Evolutionary conservation across 257 asterid genomes (phyloP), one percentile per base, ranked within the genome.

Genomic region (Cynanchum wilfordii): DNA sequence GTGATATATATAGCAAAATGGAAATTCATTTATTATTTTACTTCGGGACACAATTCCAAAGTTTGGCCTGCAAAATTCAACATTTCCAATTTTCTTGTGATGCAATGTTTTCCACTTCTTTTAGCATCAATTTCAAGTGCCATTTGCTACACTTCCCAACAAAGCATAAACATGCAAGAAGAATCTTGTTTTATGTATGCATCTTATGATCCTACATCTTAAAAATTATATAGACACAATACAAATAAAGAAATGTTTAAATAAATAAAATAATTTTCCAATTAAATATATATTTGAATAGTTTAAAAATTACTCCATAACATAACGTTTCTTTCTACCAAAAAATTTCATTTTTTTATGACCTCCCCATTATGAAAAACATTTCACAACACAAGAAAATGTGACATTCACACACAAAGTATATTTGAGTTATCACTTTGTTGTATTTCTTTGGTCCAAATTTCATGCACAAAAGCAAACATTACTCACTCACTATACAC

Each of bases 391-490:
- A 60, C 42, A 10, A 60, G 67, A 60, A 30, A 60, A 44, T 20
- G 56, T 67, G 71, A 13, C 71, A 44, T 40, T 4, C 30, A 66
- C 8, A 66, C 8, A 42, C 47, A 42, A 8, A 40, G 16, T 40
- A 55, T 24, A 24, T 42, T 42, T 57, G 36, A 24, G 38, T 27
- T 27, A 30, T 19, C 47, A 27, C 40, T 45, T 0, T 44, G 15
- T 10, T 3, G 25, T n/a, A 52, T 52, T 4, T 70, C 38, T 1
- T 15, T 30, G 19, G 29, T 4, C 73, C 73, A 69, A 51, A 49
- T 36, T 55, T 60, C 67, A 60, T 60, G 67, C 67, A 59, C 66
- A 59, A 27, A 59, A 59, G 40, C 66, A 59, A 59, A 59, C n/a
- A 15, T 29, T 20, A 4, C 7, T 3, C 17, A 10, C 10, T 58